A percentile compares a stretch with the other conserved stretches of the same genome.
Conservation (phyloP, 768 basidiomycete genomes). For the Mycena venus region DNA sequence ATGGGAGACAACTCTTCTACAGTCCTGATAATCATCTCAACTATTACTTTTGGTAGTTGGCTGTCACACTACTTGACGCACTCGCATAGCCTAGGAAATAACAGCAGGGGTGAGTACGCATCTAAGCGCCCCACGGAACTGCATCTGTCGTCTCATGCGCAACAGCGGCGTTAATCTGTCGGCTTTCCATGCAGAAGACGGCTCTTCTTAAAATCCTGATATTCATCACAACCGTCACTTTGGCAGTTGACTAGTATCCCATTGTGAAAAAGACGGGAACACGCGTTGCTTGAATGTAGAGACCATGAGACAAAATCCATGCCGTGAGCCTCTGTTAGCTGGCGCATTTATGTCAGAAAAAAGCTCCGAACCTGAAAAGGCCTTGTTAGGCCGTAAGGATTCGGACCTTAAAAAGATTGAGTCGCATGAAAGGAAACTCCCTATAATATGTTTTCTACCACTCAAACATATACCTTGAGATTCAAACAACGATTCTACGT, state of each 20-base stretch:
- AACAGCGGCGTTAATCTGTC: neutral
- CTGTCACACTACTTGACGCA: neutral
- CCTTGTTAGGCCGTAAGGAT: no score
- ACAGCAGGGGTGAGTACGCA: neutral
- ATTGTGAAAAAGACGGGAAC: neutral
- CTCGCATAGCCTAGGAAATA: neutral
- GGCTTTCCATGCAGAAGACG: neutral
- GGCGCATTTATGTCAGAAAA: no score
- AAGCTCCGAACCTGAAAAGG: no score
- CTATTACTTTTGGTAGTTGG: neutral
- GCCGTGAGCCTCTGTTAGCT: neutral
- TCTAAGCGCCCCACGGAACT: neutral
- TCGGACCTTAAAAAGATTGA: no score
- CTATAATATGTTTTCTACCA: no score
- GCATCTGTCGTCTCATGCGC: neutral
- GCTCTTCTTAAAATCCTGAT: neutral
- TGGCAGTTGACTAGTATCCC: neutral
- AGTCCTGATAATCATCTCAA: neutral
- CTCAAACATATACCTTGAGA: no score
- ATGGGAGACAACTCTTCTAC: neutral
- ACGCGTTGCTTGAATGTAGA: neutral
- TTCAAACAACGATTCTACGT: no score
- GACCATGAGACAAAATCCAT: neutral
- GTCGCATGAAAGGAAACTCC: no score
- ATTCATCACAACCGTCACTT: neutral